Evolutionary conservation across 2,329 filamentous ascomycete genomes (phyloP), one percentile per base, ranked within the genome.

Genomic region (Ustulina deusta): DNA sequence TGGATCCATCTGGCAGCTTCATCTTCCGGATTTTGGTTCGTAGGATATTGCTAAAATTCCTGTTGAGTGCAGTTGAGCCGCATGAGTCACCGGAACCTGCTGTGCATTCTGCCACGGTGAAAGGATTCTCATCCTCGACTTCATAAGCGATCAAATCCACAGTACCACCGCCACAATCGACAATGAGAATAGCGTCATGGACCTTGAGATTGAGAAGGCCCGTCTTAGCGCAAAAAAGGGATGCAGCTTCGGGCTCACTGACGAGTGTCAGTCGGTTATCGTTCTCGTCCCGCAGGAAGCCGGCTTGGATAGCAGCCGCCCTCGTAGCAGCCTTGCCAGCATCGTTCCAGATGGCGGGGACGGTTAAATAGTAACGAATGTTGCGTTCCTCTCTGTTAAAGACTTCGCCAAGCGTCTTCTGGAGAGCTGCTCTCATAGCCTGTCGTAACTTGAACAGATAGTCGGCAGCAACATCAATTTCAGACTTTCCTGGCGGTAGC

Each of bases 261-360:
- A 99, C 92, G 51, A 99, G 85, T 0, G 96, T 98, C 74, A 99
- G 83, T 68, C 96, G 89, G 83, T 97, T 97, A 82, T 99, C 96
- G 79, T 98, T 97, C 82, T 98, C 95, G 78, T 98, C 96, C 66
- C 95, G 91, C 63, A 98, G 86, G 85, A 97, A 98, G 54, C 96
- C 96, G 68, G 96, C 96, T 82, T 98, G 95, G 73, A 98, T 97
- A 72, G 96, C 96, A 27, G 96, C 96, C 17, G 94, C 93, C 83
- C 96, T 90, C 15, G 96, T 98, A 44, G 96, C 96, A 65, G 96
- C 96, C 83, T 99, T 99, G 74, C 94, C 96, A 52, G 96, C 95
- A 83, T 98, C 96, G 80, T 98, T 98, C 96, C 96, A 98, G 74
- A 99, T 98, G 74, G 96, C 96, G 22, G 96, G 96, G n/a, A 99